Percentiles rank a stretch among this genome's conserved stretches.
phyloP scores from a whole-genome alignment of 805 yeast genomes.

The Priceomyces haplophilus region DNA sequence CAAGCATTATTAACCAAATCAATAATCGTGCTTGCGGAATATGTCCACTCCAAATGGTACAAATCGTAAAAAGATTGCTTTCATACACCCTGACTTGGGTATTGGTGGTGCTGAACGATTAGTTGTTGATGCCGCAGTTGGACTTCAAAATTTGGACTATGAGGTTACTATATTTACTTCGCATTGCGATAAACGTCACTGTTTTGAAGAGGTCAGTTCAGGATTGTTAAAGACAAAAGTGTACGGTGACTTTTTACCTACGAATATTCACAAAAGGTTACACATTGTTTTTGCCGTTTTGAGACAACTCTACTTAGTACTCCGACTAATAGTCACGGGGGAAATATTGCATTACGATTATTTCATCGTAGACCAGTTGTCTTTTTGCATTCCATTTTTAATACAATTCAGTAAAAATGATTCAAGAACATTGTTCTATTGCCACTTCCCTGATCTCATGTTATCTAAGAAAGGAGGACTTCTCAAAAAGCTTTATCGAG shows the following conservation, averaged over 20 bases:
- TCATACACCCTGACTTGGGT: conserved; percentile 93
- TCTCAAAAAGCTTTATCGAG: conserved; percentile 63
- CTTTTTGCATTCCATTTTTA: conserved; percentile 77
- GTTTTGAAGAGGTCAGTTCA: conserved; percentile 82
- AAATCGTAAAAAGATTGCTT: conserved; percentile 57
- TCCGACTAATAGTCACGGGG: conserved; percentile 45
- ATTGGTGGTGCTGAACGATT: conserved; percentile 97
- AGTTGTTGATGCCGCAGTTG: conserved; percentile 94
- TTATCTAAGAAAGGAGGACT: conserved; percentile 56
- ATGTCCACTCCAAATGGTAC: neutral
- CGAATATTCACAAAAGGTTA: conserved; percentile 60
- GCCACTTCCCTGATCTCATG: conserved; percentile 93
- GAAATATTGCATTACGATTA: conserved; percentile 57
- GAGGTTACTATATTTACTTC: conserved; percentile 75
- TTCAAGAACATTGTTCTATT: conserved; percentile 72
- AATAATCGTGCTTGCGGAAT: neutral
- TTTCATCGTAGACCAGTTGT: conserved; percentile 82
- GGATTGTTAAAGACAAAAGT: conserved; percentile 63
- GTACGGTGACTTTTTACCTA: conserved; percentile 82
- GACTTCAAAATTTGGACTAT: conserved; percentile 66
- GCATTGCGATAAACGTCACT: conserved; percentile 81
- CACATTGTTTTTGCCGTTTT: conserved; percentile 79
- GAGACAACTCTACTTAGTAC: conserved; percentile 70
- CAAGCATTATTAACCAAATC: neutral
- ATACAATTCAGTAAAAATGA: conserved; percentile 37